Conservation (phyloP, 108 stramenopile genomes). For the Aurantiochytrium sp. region DNA sequence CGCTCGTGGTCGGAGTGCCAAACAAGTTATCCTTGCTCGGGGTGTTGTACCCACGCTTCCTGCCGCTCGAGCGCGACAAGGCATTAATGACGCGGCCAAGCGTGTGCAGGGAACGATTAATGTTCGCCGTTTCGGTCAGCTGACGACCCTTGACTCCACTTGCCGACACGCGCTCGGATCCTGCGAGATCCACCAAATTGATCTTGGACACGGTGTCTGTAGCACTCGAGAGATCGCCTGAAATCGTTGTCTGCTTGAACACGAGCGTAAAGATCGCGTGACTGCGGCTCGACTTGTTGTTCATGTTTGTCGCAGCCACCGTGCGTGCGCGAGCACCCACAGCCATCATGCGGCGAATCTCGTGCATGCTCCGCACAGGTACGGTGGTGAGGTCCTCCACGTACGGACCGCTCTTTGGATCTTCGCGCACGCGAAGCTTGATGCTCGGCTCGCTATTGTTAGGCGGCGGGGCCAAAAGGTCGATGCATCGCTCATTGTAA, state of each 20-base stretch:
- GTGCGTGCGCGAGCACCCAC: slow-evolving; percentile 37
- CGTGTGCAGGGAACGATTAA: slow-evolving; percentile 34
- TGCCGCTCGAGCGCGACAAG: not conserved
- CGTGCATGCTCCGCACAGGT: slow-evolving; percentile 31
- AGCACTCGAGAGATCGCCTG: not conserved
- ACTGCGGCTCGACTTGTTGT: slow-evolving; percentile 39
- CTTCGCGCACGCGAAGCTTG: slow-evolving; percentile 11
- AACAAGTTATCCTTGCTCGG: not conserved
- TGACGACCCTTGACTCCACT: slow-evolving; percentile 38
- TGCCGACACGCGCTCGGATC: slow-evolving; percentile 57
- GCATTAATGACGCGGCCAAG: slow-evolving; percentile 31
- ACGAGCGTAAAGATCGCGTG: slow-evolving; percentile 49
- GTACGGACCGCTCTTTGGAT: slow-evolving; percentile 23
- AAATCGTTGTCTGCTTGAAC: slow-evolving; percentile 24
- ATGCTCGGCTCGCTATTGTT: slow-evolving; percentile 20
- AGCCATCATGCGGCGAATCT: slow-evolving; percentile 26
- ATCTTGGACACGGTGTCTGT: slow-evolving; percentile 40
- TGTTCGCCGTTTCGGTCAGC: slow-evolving; percentile 54
- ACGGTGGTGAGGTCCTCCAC: slow-evolving; percentile 36
- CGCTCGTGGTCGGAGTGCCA: not conserved
- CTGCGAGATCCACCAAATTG: slow-evolving; percentile 55
- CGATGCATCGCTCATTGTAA: slow-evolving; percentile 52
- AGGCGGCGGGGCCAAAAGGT: slow-evolving; percentile 37
- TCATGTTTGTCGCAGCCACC: slow-evolving; percentile 47
- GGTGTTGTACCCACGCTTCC: slow-evolving; percentile 14